Conservation (phyloP, 1,284 basidiomycete species). For the Cryptococcus sp. region DNA sequence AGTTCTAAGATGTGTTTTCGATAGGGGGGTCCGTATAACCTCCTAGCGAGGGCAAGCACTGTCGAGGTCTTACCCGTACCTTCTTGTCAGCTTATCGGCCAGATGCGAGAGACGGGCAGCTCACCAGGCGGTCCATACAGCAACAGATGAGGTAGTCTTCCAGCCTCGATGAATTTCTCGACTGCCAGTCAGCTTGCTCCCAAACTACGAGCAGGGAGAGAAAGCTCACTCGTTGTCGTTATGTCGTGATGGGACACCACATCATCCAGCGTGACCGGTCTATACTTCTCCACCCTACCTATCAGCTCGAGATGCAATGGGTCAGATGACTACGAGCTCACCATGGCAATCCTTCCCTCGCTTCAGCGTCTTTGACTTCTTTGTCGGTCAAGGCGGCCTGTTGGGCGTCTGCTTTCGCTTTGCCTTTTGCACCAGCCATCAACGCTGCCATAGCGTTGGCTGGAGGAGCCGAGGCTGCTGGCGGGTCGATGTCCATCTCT, state of each 20-base stretch:
- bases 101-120: background rate
- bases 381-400: conserved; percentile 12
- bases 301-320: background rate
- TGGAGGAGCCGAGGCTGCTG: conserved; percentile 13
- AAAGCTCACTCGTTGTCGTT: conserved; percentile 67
- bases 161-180: conserved; percentile 93
- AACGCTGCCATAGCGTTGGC: conserved; percentile 40
- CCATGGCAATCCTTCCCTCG: conserved; percentile 46
- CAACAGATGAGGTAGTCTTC: conserved; percentile 86
- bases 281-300: conserved; percentile 88
- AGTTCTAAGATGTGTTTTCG: conserved; percentile 93
- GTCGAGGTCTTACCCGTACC: conserved; percentile 96
- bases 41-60: conserved; percentile 89
- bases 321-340: conserved; percentile 12
- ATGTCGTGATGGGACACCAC: conserved; percentile 94
- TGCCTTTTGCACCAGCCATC: conserved; percentile 43
- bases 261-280: conserved; percentile 79
- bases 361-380: conserved; percentile 22
- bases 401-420: conserved; percentile 27
- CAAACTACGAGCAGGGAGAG: background rate
- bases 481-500: conserved; percentile 16
- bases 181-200: conserved; percentile 56
- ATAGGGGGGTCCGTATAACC: conserved; percentile 76
- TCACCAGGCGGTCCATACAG: conserved; percentile 91
- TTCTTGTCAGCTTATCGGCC: conserved; percentile 7